Conservation (phyloP, 306 rosid species). For the Canavalia gladiata region DNA sequence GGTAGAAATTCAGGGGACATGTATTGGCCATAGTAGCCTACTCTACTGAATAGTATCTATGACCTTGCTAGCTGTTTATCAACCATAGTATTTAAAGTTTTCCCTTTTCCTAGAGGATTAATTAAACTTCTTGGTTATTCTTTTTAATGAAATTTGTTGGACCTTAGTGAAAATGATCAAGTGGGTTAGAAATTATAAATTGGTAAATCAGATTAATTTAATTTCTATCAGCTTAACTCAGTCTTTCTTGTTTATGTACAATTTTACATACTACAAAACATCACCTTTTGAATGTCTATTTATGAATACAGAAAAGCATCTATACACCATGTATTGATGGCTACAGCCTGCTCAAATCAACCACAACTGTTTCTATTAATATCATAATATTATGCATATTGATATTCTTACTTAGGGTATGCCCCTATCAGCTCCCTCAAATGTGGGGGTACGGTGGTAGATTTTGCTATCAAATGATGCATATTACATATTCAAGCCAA, state of each 20-base stretch:
- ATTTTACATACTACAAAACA: background rate
- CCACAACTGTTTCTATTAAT: background rate
- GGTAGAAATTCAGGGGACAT: background rate
- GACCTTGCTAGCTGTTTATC: conserved; percentile 30
- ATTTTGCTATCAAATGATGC: background rate
- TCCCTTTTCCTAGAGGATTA: background rate
- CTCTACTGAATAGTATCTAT: background rate
- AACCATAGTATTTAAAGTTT: background rate
- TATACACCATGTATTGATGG: background rate
- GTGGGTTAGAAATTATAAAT: background rate
- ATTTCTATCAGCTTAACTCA: background rate
- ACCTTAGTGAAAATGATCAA: background rate
- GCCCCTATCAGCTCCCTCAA: conserved; percentile 41
- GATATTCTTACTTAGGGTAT: background rate
- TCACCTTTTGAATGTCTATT: background rate
- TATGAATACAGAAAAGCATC: conserved; percentile 14
- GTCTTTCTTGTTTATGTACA: background rate
- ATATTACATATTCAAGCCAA: conserved; percentile 7
- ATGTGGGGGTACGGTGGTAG: conserved; percentile 8
- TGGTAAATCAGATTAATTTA: conserved; percentile 4
- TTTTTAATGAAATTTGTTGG: background rate
- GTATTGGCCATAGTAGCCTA: background rate
- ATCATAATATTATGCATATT: background rate
- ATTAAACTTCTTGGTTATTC: background rate
- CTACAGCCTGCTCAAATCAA: conserved; percentile 30